phyloP scores from a whole-genome alignment of 305 asterid genomes.

The Fraxinus floribunda region DNA sequence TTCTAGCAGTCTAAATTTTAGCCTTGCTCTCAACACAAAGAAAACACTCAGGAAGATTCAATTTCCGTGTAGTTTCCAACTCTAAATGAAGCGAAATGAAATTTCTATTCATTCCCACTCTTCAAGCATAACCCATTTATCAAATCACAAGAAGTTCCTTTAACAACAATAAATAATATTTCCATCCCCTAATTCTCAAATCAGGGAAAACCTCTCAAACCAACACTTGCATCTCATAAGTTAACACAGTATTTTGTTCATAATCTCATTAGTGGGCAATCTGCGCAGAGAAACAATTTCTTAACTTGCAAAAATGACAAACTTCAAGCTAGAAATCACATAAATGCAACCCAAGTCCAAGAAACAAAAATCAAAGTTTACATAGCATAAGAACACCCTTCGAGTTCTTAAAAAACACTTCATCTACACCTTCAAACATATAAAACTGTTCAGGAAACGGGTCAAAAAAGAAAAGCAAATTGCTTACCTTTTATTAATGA shows the following conservation, averaged over 20 bases:
- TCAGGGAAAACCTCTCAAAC: background rate
- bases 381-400: background rate
- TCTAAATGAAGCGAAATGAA: slow-evolving; percentile 3
- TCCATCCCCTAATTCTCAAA: background rate
- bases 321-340: slow-evolving; percentile 9
- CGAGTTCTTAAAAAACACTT: background rate
- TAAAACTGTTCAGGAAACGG: background rate
- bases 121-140: slow-evolving; percentile 14
- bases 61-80: background rate
- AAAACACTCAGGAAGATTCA: background rate
- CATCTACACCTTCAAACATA: background rate
- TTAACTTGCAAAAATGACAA: background rate
- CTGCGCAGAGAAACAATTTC: background rate
- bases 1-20: background rate
- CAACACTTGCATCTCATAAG: slow-evolving; percentile 4
- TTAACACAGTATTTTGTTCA: slow-evolving; percentile 3
- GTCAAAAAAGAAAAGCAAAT: background rate
- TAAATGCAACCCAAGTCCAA: slow-evolving; percentile 20
- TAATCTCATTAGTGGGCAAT: background rate
- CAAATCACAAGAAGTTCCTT: background rate
- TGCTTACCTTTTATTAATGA: background rate
- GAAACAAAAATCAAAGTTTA: slow-evolving; percentile 11
- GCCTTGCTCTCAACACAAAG: background rate
- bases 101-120: background rate
- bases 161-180: too few relatives aligned